Evolutionary conservation across 163 green algal species (phyloP), one percentile per base, ranked within the genome.

Genomic region (Chlorella variabilis): DNA sequence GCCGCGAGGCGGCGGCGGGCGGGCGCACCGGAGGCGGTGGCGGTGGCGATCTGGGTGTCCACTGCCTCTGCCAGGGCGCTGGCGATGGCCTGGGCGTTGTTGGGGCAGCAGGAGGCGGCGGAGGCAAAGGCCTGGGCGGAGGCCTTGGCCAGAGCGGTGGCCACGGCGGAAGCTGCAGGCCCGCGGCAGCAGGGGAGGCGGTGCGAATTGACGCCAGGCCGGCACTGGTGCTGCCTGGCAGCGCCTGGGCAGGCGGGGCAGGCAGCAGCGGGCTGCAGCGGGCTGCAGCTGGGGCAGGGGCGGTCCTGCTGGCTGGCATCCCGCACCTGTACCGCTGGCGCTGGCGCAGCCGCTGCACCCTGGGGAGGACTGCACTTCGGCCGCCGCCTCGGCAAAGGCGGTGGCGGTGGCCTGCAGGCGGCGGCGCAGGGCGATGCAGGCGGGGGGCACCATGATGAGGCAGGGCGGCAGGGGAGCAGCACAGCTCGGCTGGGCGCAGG

Each of bases 351-450:
- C 73, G 3, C 11, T 70, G 49, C 77, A 75, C 27, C 49, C 49
- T 2, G 77, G 65, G 8, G 51, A 36, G 5, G 77, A 77, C 29
- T 71, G 38, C n/a, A 75, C 77, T 6, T 61, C 11, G 7, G 61
- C 77, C 20, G 77, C 58, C 13, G 77, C 77, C 3, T 18, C 36
- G 29, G 77, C 77, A 71, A 42, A 83, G 29, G 42, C 75, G 42
- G 23, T 56, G 33, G 78, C 58, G 20, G 70, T 77, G 45, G 70
- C 70, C 70, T 77, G 48, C 45, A 9, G 45, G 38, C n/a, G 65
- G 17, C 17, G 65, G 38, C 5, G 29, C 27, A 41, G 1, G 39
- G 66, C 11, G 66, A n/a, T n/a, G n/a, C n/a, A n/a, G n/a, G n/a
- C n/a, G 66, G 21, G 38, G 45, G 45, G 45, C 45, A 54, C 45